These are phyloP conservation scores for Populus hybrid DNA, from an alignment of 441 rosid genomes.

Conservation along the genomic window DNA sequence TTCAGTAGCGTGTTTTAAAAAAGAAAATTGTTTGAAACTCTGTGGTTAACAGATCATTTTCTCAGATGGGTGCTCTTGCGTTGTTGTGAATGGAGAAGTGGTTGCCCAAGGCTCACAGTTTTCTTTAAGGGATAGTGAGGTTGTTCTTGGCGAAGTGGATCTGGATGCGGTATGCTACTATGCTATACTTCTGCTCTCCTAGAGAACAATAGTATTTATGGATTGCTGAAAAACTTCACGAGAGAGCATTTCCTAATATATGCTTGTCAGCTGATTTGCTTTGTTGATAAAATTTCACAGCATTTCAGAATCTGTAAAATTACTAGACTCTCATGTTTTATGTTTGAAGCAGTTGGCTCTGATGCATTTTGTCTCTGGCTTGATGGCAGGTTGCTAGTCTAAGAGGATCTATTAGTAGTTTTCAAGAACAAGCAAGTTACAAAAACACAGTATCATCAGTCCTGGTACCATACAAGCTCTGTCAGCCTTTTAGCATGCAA, in stretches of 20 bases:
- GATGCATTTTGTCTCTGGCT: constrained; percentile 22
- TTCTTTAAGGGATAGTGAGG: constrained; percentile 86
- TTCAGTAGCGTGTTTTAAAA: neutral
- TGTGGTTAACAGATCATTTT: constrained; percentile 5
- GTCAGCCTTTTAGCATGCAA: constrained; percentile 65
- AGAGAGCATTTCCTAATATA: neutral
- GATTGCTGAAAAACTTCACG: neutral
- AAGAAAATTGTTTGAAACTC: neutral
- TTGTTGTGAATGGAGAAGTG: constrained; percentile 81
- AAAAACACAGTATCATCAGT: constrained; percentile 64
- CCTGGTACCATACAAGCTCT: constrained; percentile 59
- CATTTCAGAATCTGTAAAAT: neutral
- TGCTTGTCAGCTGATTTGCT: neutral
- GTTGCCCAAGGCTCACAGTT: constrained; percentile 96
- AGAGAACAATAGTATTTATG: constrained; percentile 1
- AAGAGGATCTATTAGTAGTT: constrained; percentile 92
- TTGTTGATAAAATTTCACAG: neutral
- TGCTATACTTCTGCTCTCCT: constrained; percentile 14
- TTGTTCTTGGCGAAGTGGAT: constrained; percentile 83
- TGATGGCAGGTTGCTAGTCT: constrained; percentile 83
- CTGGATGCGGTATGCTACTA: constrained; percentile 82
- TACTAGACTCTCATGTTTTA: neutral
- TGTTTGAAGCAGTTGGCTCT: neutral
- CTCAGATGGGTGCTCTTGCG: constrained; percentile 85
- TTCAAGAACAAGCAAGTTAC: constrained; percentile 97